These are phyloP conservation scores for Fusarium redolens DNA, from an alignment of 2,329 filamentous ascomycete genomes.

Conservation along the genomic window DNA sequence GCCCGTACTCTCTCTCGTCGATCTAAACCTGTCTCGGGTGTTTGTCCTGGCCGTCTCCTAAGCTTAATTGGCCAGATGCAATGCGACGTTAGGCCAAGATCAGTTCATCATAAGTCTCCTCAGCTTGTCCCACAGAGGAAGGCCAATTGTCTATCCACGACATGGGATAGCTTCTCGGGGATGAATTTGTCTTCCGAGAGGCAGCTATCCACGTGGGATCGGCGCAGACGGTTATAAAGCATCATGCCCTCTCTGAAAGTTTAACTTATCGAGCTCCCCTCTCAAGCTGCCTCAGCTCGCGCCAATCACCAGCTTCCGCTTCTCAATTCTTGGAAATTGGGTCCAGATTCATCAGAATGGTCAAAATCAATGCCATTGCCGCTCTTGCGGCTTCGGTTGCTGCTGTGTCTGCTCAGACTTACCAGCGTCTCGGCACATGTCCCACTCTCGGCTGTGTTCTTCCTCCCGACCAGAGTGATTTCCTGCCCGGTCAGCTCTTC, in stretches of 20 bases:
- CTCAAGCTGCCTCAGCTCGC: conserved; percentile 33
- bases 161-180: conserved; percentile 21
- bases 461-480: conserved; percentile 77
- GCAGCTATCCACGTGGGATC: conserved; percentile 37
- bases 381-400: conserved; percentile 51
- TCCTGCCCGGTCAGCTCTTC: conserved; percentile 85
- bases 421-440: conserved; percentile 69
- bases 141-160: conserved; percentile 25
- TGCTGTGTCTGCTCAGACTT: conserved; percentile 65
- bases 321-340: conserved; percentile 5
- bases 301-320: conserved; percentile 9
- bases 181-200: conserved; percentile 30
- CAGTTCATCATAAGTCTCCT: conserved; percentile 28
- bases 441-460: conserved; percentile 69
- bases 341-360: conserved; percentile 42
- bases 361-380: conserved; percentile 52
- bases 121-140: conserved; percentile 42
- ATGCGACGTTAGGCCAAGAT: conserved; percentile 29
- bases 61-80: conserved; percentile 32
- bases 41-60: conserved; percentile 17
- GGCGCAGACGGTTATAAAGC: conserved; percentile 36
- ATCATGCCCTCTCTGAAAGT: conserved; percentile 29
- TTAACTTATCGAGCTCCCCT: conserved; percentile 9
- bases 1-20: conserved; percentile 24
- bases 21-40: conserved; percentile 33